Percentiles rank a stretch among this genome's conserved stretches.
phyloP scores from a whole-genome alignment of 257 asterid genomes.

The Scutellaria baicalensis region DNA sequence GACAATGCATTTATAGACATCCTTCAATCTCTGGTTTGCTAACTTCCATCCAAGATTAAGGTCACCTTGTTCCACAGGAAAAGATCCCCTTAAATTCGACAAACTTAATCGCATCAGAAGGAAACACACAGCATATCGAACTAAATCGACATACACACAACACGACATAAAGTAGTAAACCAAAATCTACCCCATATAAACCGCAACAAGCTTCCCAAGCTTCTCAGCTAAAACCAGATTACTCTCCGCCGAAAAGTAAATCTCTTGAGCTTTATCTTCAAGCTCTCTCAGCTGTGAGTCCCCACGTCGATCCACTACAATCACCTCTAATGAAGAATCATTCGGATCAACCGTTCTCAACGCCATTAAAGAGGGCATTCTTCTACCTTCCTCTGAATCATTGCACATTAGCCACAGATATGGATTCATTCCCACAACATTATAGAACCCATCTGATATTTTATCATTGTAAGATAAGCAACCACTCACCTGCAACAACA shows the following conservation, averaged over 20 bases:
- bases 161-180: background rate
- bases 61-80: conserved; percentile 85
- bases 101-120: conserved; percentile 16
- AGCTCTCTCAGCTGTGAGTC: conserved; percentile 81
- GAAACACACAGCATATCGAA: conserved; percentile 2
- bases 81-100: conserved; percentile 71
- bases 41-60: conserved; percentile 65
- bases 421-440: conserved; percentile 86
- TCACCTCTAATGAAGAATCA: conserved; percentile 75
- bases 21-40: conserved; percentile 54
- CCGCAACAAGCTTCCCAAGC: conserved; percentile 93
- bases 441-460: conserved; percentile 89
- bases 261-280: conserved; percentile 92
- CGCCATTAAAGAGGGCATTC: conserved; percentile 71
- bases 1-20: conserved; percentile 63
- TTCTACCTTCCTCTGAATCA: conserved; percentile 60
- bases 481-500: conserved; percentile 67
- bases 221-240: conserved; percentile 59
- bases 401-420: conserved; percentile 92
- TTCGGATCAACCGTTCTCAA: conserved; percentile 52
- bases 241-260: conserved; percentile 70
- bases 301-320: conserved; percentile 74
- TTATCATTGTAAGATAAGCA: conserved; percentile 75
- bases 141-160: background rate
- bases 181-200: conserved; percentile 71